A percentile compares a stretch with the other conserved stretches of the same genome.
phyloP scores from a whole-genome alignment of 225 moss, liverwort and hornwort genomes.

The Asterella californica region DNA sequence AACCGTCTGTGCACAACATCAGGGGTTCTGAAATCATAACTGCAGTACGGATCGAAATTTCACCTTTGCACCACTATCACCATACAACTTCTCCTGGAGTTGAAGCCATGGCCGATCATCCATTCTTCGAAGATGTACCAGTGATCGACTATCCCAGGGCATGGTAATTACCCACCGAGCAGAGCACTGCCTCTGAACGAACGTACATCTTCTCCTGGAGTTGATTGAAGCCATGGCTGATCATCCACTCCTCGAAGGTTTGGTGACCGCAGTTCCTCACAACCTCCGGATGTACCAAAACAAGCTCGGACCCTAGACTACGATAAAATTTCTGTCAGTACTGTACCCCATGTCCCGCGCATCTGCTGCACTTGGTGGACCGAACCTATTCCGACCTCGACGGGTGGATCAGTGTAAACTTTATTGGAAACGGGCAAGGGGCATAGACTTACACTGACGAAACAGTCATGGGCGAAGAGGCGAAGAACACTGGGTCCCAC shows the following conservation, averaged over 20 bases:
- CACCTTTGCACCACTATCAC: not conserved
- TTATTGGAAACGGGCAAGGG: not conserved
- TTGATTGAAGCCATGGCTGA: slow-evolving; percentile 13
- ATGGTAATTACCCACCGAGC: not conserved
- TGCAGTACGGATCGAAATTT: not conserved
- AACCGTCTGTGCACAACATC: not conserved
- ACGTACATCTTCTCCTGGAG: not conserved
- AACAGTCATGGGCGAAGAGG: slow-evolving; percentile 53
- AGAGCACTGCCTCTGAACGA: not conserved
- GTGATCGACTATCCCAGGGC: slow-evolving; percentile 1
- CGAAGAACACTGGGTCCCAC: slow-evolving; percentile 49
- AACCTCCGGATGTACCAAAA: not conserved
- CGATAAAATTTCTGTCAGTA: not conserved
- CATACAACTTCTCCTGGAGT: not conserved
- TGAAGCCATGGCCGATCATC: slow-evolving; percentile 5
- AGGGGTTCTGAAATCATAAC: not conserved
- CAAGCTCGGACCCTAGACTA: not conserved
- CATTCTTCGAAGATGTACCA: slow-evolving; percentile 8
- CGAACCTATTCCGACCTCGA: not conserved
- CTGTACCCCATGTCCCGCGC: not conserved
- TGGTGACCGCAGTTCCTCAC: not conserved
- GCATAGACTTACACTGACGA: slow-evolving; percentile 37
- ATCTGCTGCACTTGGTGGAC: not conserved
- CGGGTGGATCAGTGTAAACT: not conserved
- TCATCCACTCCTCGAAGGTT: not conserved